These are phyloP conservation scores for Populus euphratica DNA, from an alignment of 345 rosid species.

Conservation along the genomic window DNA sequence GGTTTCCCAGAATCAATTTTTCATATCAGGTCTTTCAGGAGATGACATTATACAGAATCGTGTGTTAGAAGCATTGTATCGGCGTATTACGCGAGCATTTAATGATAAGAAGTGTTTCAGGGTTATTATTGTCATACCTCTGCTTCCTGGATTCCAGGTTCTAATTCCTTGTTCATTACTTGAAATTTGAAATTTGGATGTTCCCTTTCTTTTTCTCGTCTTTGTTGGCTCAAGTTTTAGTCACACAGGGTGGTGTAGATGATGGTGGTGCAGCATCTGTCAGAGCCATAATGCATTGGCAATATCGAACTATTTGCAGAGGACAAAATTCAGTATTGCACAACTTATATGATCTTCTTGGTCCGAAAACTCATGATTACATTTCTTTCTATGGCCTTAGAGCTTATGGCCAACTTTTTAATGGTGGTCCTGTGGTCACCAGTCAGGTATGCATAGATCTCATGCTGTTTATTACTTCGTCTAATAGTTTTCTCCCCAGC, in stretches of 20 bases:
- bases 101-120: constrained; percentile 81
- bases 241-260: constrained; percentile 86
- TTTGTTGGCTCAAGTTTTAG: constrained; percentile 10
- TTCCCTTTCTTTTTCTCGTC: background rate
- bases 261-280: constrained; percentile 97
- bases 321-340: constrained; percentile 88
- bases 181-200: constrained; percentile 9
- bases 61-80: constrained; percentile 79
- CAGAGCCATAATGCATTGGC: constrained; percentile 99
- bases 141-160: constrained; percentile 98
- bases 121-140: constrained; percentile 87
- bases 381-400: constrained; percentile 96
- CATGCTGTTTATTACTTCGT: background rate
- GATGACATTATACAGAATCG: constrained; percentile 84
- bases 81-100: constrained; percentile 77
- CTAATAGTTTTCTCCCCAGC: background rate
- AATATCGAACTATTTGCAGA: constrained; percentile 91
- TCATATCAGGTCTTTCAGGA: constrained; percentile 96
- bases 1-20: constrained; percentile 94
- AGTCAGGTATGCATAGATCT: constrained; percentile 58
- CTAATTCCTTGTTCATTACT: constrained; percentile 8
- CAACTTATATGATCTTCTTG: constrained; percentile 67
- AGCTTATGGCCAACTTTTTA: constrained; percentile 74
- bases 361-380: constrained; percentile 69
- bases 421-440: constrained; percentile 83